Evolutionary conservation across 768 basidiomycete species (phyloP), one percentile per base, ranked within the genome.

Genomic region (Rubroboletus satanas): DNA sequence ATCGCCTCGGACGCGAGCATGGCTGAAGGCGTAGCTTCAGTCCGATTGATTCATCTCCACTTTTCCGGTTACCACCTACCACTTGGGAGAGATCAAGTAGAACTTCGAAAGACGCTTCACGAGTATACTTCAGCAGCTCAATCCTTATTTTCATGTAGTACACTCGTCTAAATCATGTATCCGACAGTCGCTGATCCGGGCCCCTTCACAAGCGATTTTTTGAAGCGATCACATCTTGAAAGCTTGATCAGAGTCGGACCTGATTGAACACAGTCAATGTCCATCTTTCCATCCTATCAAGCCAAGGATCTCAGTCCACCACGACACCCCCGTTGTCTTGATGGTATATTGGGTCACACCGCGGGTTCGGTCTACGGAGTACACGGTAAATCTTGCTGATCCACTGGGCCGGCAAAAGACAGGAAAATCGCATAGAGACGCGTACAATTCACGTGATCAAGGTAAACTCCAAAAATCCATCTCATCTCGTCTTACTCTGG

Each of bases 361-460:
- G 21, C 28, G 23, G 32, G 15, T 12, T 28, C 7, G 28, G 51
- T 51, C 51, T 51, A 29, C 31, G 8, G 11, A 47, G 12, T 15
- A 18, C 36, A n/a, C 11, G 28, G 7, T 23, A 21, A 15, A 32
- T 18, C 23, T 31, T 31, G 5, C 47, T 29, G n/a, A 51, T 33
- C 21, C 8, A 14, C 11, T 21, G 21, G 21, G 12, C 5, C 1
- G 5, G 12, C 15, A 2, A 26, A 23, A n/a, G 21, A 17, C 12
- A 18, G 1, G 18, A 3, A 45, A 12, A 49, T 9, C 41, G 9
- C 14, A 39, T 32, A n/a, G 7, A 7, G 31, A 48, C 58, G 52
- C 33, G 60, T 18, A 33, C 12, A 17, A 7, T 41, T 55, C 63
- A 64, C 63, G 63, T 64, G 63, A 58, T 41, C n/a, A 50, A 58